Evolutionary conservation across 495 filamentous ascomycete species (phyloP), one percentile per base, ranked within the genome.

Genomic region (Aspergillus avenaceus): DNA sequence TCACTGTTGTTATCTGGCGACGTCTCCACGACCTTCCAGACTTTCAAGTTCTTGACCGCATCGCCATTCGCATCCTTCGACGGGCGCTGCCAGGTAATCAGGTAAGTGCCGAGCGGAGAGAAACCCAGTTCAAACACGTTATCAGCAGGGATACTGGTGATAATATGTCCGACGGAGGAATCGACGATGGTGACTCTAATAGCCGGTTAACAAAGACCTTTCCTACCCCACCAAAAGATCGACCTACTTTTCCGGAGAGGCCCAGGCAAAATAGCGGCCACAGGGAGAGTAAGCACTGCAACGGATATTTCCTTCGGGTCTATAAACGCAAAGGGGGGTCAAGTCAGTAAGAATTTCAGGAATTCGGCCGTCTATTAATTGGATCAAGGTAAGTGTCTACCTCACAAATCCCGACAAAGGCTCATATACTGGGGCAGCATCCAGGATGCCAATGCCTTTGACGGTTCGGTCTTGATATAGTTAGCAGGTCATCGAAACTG

Each of bases 71-170:
- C 91, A 60, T 97, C 91, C 72, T 97, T 97, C 32, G 83, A 79
- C 28, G 86, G 86, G 38, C 93, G 84, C 71, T 98, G 91, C 95
- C 93, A 97, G 18, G 93, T 97, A 69, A 95, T 96, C 59, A 96
- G 73, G 72, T 85, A 97, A 47, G 86, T 91, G 41, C 95, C 93
- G 40, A 84, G 79, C 24, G 91, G 92, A 14, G 93, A 97, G 70
- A 98, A 98, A 47, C 86, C 87, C 54, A 98, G 72, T 55, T 98
- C 95, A 73, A 86, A 96, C 44, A 97, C 91, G 61, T 90, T 90
- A 23, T 85, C 68, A 25, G 88, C 81, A 32, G 82, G 76, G 31
- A 98, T 80, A 27, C 78, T 86, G 55, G 87, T 81, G 56, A 95
- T 67, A 52, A 87, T 69, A 65, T 88, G 78, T 54, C 92, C 93